A percentile compares a stretch with the other conserved stretches of the same genome.
phyloP scores from a whole-genome alignment of 1,284 basidiomycete species.

The Coniferiporia weirii region DNA sequence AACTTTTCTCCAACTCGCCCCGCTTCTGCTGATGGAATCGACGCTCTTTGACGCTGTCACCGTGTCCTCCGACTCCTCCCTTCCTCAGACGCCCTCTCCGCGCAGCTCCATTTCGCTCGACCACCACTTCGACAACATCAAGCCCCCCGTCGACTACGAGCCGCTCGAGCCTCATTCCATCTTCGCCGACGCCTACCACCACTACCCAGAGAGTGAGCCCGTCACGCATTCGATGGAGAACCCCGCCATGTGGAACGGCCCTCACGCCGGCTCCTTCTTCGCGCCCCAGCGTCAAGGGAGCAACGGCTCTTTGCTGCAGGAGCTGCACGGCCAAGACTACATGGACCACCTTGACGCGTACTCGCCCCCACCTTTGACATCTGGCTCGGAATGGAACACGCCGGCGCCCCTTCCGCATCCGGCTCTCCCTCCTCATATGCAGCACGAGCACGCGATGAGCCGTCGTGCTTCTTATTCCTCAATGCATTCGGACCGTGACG shows the following conservation, averaged over 20 bases:
- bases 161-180: slow-evolving; percentile 39
- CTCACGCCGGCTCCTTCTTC: slow-evolving; percentile 30
- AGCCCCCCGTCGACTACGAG: slow-evolving; percentile 38
- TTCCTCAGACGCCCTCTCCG: slow-evolving; percentile 68
- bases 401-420: slow-evolving; percentile 29
- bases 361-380: slow-evolving; percentile 30
- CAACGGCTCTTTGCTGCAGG: slow-evolving; percentile 53
- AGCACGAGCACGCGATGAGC: slow-evolving; percentile 36
- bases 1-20: not conserved
- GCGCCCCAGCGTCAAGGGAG: slow-evolving; percentile 33
- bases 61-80: slow-evolving; percentile 57
- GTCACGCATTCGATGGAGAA: slow-evolving; percentile 27
- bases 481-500: slow-evolving; percentile 57
- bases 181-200: slow-evolving; percentile 41
- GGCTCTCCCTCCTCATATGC: slow-evolving; percentile 26
- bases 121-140: slow-evolving; percentile 36
- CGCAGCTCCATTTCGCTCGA: slow-evolving; percentile 33
- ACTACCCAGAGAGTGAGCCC: slow-evolving; percentile 34
- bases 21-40: slow-evolving; percentile 43
- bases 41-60: slow-evolving; percentile 57
- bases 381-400: slow-evolving; percentile 30
- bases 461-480: slow-evolving; percentile 70
- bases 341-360: slow-evolving; percentile 30
- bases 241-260: slow-evolving; percentile 23
- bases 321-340: slow-evolving; percentile 52